Evolutionary conservation across 352 stramenopile species (phyloP).

Genomic region (Pythium plurisporium): DNA sequence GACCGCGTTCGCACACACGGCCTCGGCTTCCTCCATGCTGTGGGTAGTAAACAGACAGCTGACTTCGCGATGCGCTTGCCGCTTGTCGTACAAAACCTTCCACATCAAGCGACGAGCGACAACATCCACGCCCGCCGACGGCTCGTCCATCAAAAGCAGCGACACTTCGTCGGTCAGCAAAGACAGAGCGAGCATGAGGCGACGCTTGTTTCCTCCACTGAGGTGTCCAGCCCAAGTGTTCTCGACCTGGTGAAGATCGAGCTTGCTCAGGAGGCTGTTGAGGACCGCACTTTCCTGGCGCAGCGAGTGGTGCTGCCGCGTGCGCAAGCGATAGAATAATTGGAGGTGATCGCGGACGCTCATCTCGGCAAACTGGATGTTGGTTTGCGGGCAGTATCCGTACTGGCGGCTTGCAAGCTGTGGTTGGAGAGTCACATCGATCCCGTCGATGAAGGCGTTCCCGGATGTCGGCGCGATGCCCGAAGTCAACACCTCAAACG

Average conservation of each 20-base stretch:
- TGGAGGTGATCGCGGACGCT: conserved; percentile 71
- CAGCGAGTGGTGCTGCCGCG: conserved; percentile 21
- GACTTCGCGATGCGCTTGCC: conserved; percentile 33
- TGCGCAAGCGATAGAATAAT: conserved; percentile 60
- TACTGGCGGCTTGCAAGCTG: conserved; percentile 49
- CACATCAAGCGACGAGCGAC: conserved; percentile 77
- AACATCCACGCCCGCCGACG: conserved; percentile 76
- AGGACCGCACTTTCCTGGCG: conserved; percentile 30
- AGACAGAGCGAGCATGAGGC: conserved; percentile 71
- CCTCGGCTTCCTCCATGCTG: conserved; percentile 83
- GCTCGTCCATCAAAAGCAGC: conserved; percentile 75
- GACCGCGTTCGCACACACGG: conserved; percentile 76
- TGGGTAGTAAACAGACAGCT: conserved; percentile 84
- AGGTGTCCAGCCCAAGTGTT: conserved; percentile 51
- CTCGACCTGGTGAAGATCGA: conserved; percentile 65
- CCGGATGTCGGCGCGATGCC: conserved; percentile 75
- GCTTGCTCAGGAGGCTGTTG: conserved; percentile 36
- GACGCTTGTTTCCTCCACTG: conserved; percentile 79
- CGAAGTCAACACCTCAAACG: conserved; percentile 94
- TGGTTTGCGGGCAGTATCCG: conserved; percentile 79
- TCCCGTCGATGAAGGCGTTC: conserved; percentile 45
- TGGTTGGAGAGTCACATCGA: conserved; percentile 54
- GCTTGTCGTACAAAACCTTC: conserved; percentile 66
- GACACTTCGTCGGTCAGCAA: conserved; percentile 62
- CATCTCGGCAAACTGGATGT: conserved; percentile 71